Evolutionary conservation across 2,329 filamentous ascomycete genomes (phyloP).

Genomic region (Fonsecaea pedrosoi): DNA sequence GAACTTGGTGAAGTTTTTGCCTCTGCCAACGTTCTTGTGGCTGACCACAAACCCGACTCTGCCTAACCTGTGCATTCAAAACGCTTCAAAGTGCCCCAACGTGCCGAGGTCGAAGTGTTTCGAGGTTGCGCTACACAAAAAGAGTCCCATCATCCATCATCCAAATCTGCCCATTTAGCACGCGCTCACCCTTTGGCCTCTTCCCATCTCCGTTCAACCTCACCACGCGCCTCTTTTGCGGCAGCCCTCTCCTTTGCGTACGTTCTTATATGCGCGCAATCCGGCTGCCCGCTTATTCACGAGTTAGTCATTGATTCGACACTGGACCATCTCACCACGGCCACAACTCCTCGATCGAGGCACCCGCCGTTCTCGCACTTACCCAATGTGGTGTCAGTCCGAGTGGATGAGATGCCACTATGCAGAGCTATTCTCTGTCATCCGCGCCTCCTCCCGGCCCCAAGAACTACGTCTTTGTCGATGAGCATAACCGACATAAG

Average conservation of each 20-base stretch:
- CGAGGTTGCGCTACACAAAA: conserved; percentile 26
- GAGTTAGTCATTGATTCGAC: conserved; percentile 16
- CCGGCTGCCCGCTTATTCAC: conserved; percentile 11
- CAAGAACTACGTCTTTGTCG: conserved; percentile 93
- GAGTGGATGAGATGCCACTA: conserved; percentile 35
- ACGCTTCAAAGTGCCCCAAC: conserved; percentile 1
- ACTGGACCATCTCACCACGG: conserved; percentile 22
- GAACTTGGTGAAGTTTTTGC: conserved; percentile 12
- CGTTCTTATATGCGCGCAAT: conserved; percentile 11
- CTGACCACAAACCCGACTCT: background rate
- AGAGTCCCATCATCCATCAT: conserved; percentile 12
- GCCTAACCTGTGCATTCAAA: background rate
- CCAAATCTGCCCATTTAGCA: background rate
- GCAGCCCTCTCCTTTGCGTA: background rate
- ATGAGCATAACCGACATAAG: conserved; percentile 98
- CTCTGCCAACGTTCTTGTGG: conserved; percentile 2
- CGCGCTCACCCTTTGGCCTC: conserved; percentile 2
- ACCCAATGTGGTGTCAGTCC: conserved; percentile 38
- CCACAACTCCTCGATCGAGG: conserved; percentile 30
- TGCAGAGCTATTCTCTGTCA: conserved; percentile 38
- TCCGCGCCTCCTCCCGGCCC: conserved; percentile 34
- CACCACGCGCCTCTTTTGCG: conserved; percentile 1
- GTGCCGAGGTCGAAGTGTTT: conserved; percentile 16
- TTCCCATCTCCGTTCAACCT: conserved; percentile 4
- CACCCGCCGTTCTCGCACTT: conserved; percentile 31